phyloP scores from a whole-genome alignment of 805 yeast genomes.

The Wickerhamiella sergipiensis region DNA sequence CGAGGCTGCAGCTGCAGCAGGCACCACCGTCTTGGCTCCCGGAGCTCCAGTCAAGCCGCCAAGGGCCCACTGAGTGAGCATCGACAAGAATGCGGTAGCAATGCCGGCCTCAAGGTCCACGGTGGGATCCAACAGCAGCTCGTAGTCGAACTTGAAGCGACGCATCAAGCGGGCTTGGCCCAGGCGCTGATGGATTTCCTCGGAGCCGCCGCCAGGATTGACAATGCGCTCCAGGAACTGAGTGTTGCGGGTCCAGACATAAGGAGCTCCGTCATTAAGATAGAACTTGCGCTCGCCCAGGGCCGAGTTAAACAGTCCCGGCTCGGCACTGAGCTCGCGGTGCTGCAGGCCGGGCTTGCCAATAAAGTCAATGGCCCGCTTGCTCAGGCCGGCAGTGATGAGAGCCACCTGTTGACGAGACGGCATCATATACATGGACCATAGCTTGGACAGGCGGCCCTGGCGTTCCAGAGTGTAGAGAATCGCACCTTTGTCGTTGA shows the following conservation, averaged over 20 bases:
- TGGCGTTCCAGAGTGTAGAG: constrained; percentile 39
- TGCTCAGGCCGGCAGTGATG: constrained; percentile 35
- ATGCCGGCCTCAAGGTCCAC: constrained; percentile 40
- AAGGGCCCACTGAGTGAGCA: constrained; percentile 56
- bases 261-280: constrained; percentile 38
- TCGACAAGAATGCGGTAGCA: constrained; percentile 47
- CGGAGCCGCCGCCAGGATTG: constrained; percentile 44
- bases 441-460: constrained; percentile 34
- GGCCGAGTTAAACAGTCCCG: constrained; percentile 19
- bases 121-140: constrained; percentile 36
- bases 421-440: constrained; percentile 38
- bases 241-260: constrained; percentile 42
- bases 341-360: constrained; percentile 19
- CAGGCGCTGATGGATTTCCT: constrained; percentile 39
- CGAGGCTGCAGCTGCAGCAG: background rate
- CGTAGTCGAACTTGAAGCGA: constrained; percentile 47
- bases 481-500: constrained; percentile 32
- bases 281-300: constrained; percentile 37
- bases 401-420: constrained; percentile 36
- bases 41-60: constrained; percentile 38
- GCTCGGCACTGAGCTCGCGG: constrained; percentile 29
- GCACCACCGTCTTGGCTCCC: background rate
- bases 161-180: constrained; percentile 45
- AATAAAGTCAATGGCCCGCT: constrained; percentile 29
- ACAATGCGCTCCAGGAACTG: constrained; percentile 37